Evolutionary conservation across 257 asterid species (phyloP).

Genomic region (Solanum chmielewskii): DNA sequence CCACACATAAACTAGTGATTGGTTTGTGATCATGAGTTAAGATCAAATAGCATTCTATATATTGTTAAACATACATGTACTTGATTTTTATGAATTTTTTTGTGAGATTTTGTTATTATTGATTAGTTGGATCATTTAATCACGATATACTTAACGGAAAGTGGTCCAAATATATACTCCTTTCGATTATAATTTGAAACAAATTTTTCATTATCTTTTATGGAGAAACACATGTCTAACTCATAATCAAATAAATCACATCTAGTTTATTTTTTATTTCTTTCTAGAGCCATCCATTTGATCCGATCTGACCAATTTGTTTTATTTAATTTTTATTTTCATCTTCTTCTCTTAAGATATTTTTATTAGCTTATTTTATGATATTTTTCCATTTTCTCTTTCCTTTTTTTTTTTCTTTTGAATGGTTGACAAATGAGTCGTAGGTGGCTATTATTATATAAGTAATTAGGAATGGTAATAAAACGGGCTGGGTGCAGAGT

Average conservation of each 20-base stretch:
- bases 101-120: neutral
- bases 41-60: too few relatives aligned
- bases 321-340: neutral
- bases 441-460: too few relatives aligned
- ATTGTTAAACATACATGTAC: neutral
- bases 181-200: neutral
- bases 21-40: neutral
- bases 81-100: neutral
- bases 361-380: too few relatives aligned
- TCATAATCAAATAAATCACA: too few relatives aligned
- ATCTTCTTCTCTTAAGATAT: neutral
- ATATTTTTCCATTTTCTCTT: too few relatives aligned
- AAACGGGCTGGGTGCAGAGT: too few relatives aligned
- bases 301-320: neutral
- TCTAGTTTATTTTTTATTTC: too few relatives aligned
- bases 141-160: neutral
- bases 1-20: neutral
- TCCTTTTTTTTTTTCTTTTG: too few relatives aligned
- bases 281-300: neutral
- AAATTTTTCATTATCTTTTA: too few relatives aligned
- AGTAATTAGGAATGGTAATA: neutral
- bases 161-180: neutral
- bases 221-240: neutral
- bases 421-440: too few relatives aligned
- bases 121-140: neutral